Base-by-base conservation (phyloP, 2,329 filamentous ascomycete species). In the Pestalotiopsis fici region DNA sequence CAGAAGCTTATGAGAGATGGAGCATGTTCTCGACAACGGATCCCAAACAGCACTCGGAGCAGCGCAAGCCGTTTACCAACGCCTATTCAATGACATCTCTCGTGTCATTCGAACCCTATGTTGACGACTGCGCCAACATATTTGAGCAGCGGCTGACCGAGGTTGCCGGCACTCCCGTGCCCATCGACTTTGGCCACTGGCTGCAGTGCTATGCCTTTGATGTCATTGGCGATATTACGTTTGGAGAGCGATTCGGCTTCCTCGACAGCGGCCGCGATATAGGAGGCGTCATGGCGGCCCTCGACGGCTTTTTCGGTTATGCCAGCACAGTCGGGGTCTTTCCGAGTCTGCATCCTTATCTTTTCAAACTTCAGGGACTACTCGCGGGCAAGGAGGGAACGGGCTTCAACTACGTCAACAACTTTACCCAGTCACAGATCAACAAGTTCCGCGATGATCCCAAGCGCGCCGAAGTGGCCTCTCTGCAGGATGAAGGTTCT, bases 71-170 rank as follows among this genome's bases (percentile, higher is more conserved):
- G 11, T 77, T 74, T 31, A 74, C 77, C 62, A 70, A 66, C 18
- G 73, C 67, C 0, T 79, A 79, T 66, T 71, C 73, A 5, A 78
- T 80, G 77, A 74, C 76, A 2, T 68, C 75, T 0, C 69, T 80
- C 7, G 70, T 80, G 3, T 72, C 74, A 6, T 80, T 79, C 61
- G 78, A 80, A 65, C 69, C 73, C 0, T 79, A 71, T 65, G 77
- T 80, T 0, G 74, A 80, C 59, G 69, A 77, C 15, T 79, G 77
- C 62, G 70, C 73, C 2, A 71, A 72, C 3, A 28, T 80, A 0
- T 75, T 78, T 57, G 43, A 64, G 7, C 70, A 71, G 23, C 71
- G 76, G 1, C 71, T 79, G 3, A 37, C 61, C 0, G 77, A 80
- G 55, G 65, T 78, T 60, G 67, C 71, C 2, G 35, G 57, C 3